phyloP scores from a whole-genome alignment of 1,139 yeast species.

The Suhomyces atakaporum region DNA sequence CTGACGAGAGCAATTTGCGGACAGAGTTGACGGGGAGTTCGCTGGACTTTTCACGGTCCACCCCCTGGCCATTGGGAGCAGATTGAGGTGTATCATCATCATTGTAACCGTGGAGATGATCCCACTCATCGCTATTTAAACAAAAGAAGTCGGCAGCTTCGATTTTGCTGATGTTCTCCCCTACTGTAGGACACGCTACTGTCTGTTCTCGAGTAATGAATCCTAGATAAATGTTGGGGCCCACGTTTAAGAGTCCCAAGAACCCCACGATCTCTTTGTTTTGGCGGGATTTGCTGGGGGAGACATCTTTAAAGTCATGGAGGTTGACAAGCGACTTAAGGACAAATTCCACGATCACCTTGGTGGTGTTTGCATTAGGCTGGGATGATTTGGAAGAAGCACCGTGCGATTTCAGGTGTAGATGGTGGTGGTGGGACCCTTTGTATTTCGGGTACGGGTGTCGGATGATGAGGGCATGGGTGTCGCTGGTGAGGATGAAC shows the following conservation, averaged over 20 bases:
- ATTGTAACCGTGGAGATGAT: slow-evolving; percentile 30
- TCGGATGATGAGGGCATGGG: slow-evolving; percentile 52
- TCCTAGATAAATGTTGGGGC: slow-evolving; percentile 57
- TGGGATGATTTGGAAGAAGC: slow-evolving; percentile 7
- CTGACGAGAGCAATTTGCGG: slow-evolving; percentile 57
- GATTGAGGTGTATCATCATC: slow-evolving; percentile 15
- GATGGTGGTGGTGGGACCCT: slow-evolving; percentile 33
- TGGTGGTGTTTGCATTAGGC: slow-evolving; percentile 14
- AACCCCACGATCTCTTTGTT: slow-evolving; percentile 51
- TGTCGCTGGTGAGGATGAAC: slow-evolving; percentile 51
- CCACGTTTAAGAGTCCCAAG: slow-evolving; percentile 59
- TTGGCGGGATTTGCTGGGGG: slow-evolving; percentile 28
- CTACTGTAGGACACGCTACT: slow-evolving; percentile 60
- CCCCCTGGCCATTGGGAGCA: slow-evolving; percentile 12
- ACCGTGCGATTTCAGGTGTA: slow-evolving; percentile 28
- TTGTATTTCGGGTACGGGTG: slow-evolving; percentile 43
- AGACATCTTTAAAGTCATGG: slow-evolving; percentile 42
- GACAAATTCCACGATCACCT: slow-evolving; percentile 55
- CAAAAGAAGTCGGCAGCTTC: slow-evolving; percentile 65
- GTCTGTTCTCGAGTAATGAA: slow-evolving; percentile 57
- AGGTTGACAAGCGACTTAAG: slow-evolving; percentile 38
- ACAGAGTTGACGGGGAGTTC: slow-evolving; percentile 64
- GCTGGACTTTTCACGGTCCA: slow-evolving; percentile 30
- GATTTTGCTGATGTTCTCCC: slow-evolving; percentile 54
- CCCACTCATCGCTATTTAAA: slow-evolving; percentile 58